Evolutionary conservation across 1,284 basidiomycete species (phyloP).

Genomic region (Ustilago bromivora): DNA sequence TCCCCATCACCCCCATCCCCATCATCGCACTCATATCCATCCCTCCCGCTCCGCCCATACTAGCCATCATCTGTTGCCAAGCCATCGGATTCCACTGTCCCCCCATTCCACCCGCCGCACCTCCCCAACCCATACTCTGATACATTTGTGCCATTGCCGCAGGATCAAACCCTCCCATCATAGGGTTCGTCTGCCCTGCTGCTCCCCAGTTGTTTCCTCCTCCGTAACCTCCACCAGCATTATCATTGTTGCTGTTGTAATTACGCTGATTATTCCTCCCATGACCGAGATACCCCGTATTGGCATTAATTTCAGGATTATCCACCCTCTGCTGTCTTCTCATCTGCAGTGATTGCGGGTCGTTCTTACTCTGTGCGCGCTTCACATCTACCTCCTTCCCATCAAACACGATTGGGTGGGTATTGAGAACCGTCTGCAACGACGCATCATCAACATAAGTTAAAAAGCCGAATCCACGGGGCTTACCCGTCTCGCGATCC

Average conservation of each 20-base stretch:
- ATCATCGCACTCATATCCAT: constrained; percentile 73
- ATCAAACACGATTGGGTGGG: constrained; percentile 68
- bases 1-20: constrained; percentile 72
- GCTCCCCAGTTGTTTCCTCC: constrained; percentile 74
- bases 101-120: background rate
- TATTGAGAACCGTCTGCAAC: constrained; percentile 75
- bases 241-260: background rate
- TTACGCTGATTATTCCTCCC: background rate
- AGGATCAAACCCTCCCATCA: constrained; percentile 74
- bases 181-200: constrained; percentile 70
- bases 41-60: constrained; percentile 37
- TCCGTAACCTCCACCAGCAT: constrained; percentile 72
- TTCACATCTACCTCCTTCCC: constrained; percentile 89
- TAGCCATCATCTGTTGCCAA: constrained; percentile 67
- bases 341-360: constrained; percentile 38
- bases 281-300: constrained; percentile 9
- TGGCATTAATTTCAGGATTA: constrained; percentile 22
- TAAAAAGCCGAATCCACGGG: constrained; percentile 98
- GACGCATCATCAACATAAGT: constrained; percentile 88
- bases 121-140: constrained; percentile 72
- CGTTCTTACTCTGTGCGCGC: constrained; percentile 62
- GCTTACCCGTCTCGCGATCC: constrained; percentile 92
- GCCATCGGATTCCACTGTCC: constrained; percentile 66
- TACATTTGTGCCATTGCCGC: constrained; percentile 74
- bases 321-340: constrained; percentile 35